Percentiles rank a stretch among this genome's conserved stretches.
Conservation (phyloP, 305 asterid species). For the Fraxinus dipetala region DNA sequence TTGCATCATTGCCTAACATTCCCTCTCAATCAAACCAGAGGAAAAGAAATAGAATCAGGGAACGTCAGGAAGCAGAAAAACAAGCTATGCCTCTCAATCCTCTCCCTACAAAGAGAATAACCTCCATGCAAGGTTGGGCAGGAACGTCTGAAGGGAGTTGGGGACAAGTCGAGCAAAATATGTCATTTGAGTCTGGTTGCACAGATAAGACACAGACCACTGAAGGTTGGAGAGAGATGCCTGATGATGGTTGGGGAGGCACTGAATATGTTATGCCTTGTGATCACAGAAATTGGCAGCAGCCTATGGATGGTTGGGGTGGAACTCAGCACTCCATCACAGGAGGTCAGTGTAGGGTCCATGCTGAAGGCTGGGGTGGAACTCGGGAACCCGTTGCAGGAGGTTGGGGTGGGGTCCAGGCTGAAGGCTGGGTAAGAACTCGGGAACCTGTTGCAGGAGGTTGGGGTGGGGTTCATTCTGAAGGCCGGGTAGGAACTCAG, state of each 20-base stretch:
- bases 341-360: not conserved
- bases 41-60: constrained; percentile 13
- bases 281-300: constrained; percentile 11
- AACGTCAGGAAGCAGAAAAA: constrained; percentile 19
- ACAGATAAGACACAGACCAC: constrained; percentile 24
- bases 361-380: constrained; percentile 23
- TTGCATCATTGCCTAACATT: constrained; percentile 16
- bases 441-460: not conserved
- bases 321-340: constrained; percentile 4
- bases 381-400: not conserved
- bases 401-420: constrained; percentile 14
- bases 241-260: constrained; percentile 11
- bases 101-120: constrained; percentile 6
- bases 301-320: constrained; percentile 22
- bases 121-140: constrained; percentile 18
- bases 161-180: constrained; percentile 17
- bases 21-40: constrained; percentile 20
- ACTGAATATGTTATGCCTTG: too few relatives aligned
- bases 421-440: not conserved
- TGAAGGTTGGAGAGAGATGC: constrained; percentile 26
- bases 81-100: constrained; percentile 17
- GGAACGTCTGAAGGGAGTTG: constrained; percentile 9
- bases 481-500: too few relatives aligned
- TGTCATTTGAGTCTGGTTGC: constrained; percentile 14
- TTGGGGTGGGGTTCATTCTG: too few relatives aligned